phyloP scores from a whole-genome alignment of 176 grass and related monocot genomes.

The maize (Zea mays) region DNA sequence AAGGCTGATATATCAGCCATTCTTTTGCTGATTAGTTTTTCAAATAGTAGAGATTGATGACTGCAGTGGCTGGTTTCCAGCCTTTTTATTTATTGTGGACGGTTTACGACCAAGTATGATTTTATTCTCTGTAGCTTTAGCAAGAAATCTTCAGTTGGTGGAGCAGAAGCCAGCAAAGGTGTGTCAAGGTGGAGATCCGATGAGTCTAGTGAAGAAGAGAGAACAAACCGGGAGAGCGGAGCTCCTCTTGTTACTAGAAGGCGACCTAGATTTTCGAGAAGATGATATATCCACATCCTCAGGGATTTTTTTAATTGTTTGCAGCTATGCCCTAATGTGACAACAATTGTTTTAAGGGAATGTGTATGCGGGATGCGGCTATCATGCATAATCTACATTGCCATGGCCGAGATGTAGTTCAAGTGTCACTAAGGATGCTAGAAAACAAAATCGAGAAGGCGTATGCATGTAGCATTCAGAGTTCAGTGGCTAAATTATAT shows the following conservation, averaged over 20 bases:
- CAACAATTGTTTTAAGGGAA: neutral
- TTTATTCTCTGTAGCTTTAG: conserved; percentile 37
- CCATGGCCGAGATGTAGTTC: conserved; percentile 5
- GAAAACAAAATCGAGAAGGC: conserved; percentile 9
- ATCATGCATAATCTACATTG: neutral
- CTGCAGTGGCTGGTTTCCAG: neutral
- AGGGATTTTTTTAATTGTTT: neutral
- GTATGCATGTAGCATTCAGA: neutral
- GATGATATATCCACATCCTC: conserved; percentile 28
- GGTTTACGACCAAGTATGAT: neutral
- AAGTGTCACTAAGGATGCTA: neutral
- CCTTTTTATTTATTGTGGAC: neutral
- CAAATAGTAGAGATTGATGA: neutral
- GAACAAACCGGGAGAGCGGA: conserved; percentile 22
- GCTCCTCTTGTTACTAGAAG: conserved; percentile 45
- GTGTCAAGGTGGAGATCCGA: conserved; percentile 77
- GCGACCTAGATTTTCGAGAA: conserved; percentile 46
- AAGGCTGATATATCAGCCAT: neutral
- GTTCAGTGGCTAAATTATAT: neutral
- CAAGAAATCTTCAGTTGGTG: conserved; percentile 32
- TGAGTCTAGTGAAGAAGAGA: conserved; percentile 66
- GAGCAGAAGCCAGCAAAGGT: conserved; percentile 31
- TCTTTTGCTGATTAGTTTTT: conserved; percentile 2
- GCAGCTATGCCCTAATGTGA: neutral
- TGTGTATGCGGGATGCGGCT: neutral